These are phyloP conservation scores for Aegle marmelos DNA, from an alignment of 345 rosid species.

Conservation along the genomic window DNA sequence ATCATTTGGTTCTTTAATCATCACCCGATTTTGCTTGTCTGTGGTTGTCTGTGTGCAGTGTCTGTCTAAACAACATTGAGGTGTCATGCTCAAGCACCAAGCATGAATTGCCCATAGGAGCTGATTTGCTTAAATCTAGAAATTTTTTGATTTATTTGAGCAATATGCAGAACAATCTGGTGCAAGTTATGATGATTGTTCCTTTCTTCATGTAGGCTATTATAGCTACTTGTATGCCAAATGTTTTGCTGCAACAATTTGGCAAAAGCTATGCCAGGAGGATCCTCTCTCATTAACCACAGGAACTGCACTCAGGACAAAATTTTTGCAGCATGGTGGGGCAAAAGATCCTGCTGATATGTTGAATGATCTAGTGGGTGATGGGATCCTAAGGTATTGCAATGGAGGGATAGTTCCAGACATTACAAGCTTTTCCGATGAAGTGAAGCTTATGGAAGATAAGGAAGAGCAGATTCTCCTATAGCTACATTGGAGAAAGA, in stretches of 20 bases:
- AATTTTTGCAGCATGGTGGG: conserved; percentile 78
- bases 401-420: conserved; percentile 68
- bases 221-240: conserved; percentile 84
- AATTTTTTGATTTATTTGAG: not conserved
- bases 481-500: not conserved
- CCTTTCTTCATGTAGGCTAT: conserved; percentile 45
- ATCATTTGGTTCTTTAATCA: not conserved
- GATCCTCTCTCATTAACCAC: conserved; percentile 78
- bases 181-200: not conserved
- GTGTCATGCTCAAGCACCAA: not conserved
- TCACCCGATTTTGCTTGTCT: not conserved
- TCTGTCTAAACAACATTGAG: not conserved
- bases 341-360: conserved; percentile 78
- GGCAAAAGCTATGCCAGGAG: conserved; percentile 75
- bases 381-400: conserved; percentile 46
- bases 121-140: not conserved
- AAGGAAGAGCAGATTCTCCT: not conserved
- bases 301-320: conserved; percentile 65
- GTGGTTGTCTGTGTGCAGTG: not conserved
- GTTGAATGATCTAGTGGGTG: conserved; percentile 63
- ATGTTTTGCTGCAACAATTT: conserved; percentile 85
- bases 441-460: conserved; percentile 29
- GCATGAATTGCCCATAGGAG: not conserved
- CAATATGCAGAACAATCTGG: not conserved
- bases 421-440: conserved; percentile 52